Evolutionary conservation across 2,329 filamentous ascomycete genomes (phyloP), one percentile per base, ranked within the genome.

Genomic region (Penicillium nordicum): DNA sequence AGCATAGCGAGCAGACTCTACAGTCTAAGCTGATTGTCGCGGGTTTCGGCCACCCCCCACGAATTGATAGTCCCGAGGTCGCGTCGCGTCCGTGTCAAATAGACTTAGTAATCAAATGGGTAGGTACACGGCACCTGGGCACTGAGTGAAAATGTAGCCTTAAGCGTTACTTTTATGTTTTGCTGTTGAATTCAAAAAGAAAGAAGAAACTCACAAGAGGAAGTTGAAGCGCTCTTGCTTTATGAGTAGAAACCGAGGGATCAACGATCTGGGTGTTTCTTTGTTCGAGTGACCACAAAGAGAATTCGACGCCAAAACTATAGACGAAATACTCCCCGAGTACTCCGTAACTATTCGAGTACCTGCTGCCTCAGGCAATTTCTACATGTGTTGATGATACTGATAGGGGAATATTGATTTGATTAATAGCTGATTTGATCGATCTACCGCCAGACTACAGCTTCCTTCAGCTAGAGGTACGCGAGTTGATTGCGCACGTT

Each of bases 401-500:
- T 5, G 3, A 46, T 12, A 34, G 10, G 29, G 43, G 12, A 3
- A 34, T 46, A 10, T 34, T 34, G 11, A 1, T 34, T 34, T 16
- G 14, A 32, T 46, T 16, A n/a, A 34, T 9, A 23, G 18, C 1
- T 10, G 18, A 32, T 46, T 46, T 21, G 29, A 9, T 34, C 5
- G 9, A 36, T 46, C 30, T 46, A 36, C 30, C 44, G 14, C 30
- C 25, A 25, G 14, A 25, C n/a, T 25, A 46, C 9, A 36, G 8
- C 5, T 34, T 43, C 16, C 5, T 40, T 44, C n/a, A 8, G 8
- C 21, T 46, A 46, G 44, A 46, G 44, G 9, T 36, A 34, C 5
- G 27, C 36, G 25, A 66, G 54, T 38, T 41, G 45, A 30, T 40
- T 53, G 21, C 68, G 63, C 14, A 64, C 29, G 3, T 29, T 55